Conservation (phyloP, 73 alveolate species). For the Stentor roeselii region DNA sequence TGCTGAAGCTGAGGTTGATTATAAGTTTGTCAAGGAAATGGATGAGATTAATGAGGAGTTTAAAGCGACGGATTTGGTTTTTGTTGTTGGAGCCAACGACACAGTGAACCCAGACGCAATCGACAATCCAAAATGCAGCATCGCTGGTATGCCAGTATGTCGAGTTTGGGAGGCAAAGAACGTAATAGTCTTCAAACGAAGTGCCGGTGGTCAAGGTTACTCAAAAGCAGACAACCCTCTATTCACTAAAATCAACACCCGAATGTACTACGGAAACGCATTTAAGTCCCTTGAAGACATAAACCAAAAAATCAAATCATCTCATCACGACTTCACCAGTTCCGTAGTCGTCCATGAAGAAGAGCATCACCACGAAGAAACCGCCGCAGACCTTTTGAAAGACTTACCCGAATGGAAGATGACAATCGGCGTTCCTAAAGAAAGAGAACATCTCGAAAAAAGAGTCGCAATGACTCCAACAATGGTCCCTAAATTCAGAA, state of each 20-base stretch:
- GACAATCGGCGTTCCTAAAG: constrained; percentile 58
- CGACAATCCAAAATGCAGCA: constrained; percentile 67
- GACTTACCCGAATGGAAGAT: constrained; percentile 18
- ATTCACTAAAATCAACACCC: constrained; percentile 51
- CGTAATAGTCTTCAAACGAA: constrained; percentile 62
- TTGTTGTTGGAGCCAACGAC: constrained; percentile 79
- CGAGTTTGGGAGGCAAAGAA: constrained; percentile 72
- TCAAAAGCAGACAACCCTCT: constrained; percentile 77
- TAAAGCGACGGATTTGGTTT: constrained; percentile 63
- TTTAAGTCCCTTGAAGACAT: constrained; percentile 37
- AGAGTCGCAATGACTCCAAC: constrained; percentile 47
- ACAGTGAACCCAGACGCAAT: constrained; percentile 75
- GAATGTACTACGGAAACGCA: constrained; percentile 53
- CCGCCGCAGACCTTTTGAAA: neutral
- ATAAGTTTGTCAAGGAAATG: constrained; percentile 75
- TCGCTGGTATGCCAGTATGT: constrained; percentile 86
- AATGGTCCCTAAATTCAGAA: constrained; percentile 4
- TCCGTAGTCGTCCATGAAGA: neutral
- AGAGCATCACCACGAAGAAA: constrained; percentile 1
- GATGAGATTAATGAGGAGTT: constrained; percentile 77
- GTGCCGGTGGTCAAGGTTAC: constrained; percentile 63
- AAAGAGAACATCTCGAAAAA: constrained; percentile 38
- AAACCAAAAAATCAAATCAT: too few species aligned
- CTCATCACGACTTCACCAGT: too few species aligned
- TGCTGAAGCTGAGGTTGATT: constrained; percentile 83